Evolutionary conservation across 2,329 filamentous ascomycete species (phyloP).

Genomic region (Ophiostoma himal-ulmi): DNA sequence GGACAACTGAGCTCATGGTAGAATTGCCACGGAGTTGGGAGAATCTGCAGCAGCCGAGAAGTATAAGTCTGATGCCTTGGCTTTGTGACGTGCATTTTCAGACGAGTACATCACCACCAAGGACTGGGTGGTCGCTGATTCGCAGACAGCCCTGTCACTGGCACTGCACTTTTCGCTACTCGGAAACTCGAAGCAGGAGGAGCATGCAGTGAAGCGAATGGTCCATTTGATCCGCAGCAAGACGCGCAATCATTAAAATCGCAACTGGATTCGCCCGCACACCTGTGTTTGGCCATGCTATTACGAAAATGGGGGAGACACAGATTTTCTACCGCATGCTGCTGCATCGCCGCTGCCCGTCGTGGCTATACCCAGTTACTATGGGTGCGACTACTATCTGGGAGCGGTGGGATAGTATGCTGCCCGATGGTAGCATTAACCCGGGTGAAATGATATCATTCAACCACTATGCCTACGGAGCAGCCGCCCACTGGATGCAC

Average conservation of each 20-base stretch:
- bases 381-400: slow-evolving; percentile 38
- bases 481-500: slow-evolving; percentile 15
- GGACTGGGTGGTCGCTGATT: not conserved
- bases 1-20: not conserved
- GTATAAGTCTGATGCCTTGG: not conserved
- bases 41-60: not conserved
- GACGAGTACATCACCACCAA: not conserved
- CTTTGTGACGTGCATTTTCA: not conserved
- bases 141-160: not conserved
- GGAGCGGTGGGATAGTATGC: slow-evolving; percentile 40
- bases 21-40: not conserved
- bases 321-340: not conserved
- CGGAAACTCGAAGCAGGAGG: not conserved
- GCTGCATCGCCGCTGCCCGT: slow-evolving; percentile 32
- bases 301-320: not conserved
- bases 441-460: slow-evolving; percentile 38
- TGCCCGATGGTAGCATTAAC: slow-evolving; percentile 36
- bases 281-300: not conserved
- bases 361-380: slow-evolving; percentile 36
- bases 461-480: slow-evolving; percentile 25
- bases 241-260: not conserved
- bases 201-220: not conserved
- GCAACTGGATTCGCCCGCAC: not conserved
- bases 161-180: not conserved
- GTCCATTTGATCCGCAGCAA: not conserved